Percentiles rank a stretch among this genome's conserved stretches.
Evolutionary conservation across 2,329 filamentous ascomycete species (phyloP).

Genomic region (Incumbomyces lentus): DNA sequence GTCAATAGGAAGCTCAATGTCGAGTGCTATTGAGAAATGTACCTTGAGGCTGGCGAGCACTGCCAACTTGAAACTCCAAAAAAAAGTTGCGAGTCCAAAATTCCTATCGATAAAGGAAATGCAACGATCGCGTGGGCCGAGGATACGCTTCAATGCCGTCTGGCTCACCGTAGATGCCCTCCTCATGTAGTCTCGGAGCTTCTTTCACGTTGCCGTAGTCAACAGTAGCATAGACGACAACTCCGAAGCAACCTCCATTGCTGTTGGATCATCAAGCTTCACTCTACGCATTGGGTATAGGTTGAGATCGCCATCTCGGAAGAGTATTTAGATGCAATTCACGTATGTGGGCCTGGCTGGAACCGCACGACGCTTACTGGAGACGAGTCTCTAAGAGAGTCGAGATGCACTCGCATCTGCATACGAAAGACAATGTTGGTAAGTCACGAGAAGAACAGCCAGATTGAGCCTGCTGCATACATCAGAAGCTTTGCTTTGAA

Average conservation of each 20-base stretch:
- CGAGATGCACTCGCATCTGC: constrained; percentile 89
- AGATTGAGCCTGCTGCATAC: too few relatives aligned
- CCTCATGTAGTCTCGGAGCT: too few relatives aligned
- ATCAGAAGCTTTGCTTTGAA: too few relatives aligned
- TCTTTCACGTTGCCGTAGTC: too few relatives aligned
- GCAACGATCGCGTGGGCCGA: background rate
- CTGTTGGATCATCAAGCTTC: too few relatives aligned
- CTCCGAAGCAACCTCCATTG: too few relatives aligned
- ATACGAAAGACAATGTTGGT: constrained; percentile 88
- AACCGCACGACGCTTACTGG: constrained; percentile 22
- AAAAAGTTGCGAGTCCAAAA: background rate
- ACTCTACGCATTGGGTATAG: too few relatives aligned
- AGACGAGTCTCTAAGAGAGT: constrained; percentile 18
- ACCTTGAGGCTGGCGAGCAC: background rate
- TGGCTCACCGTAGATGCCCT: background rate
- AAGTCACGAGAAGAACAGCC: constrained; percentile 53
- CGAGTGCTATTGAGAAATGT: too few relatives aligned
- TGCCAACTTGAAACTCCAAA: background rate
- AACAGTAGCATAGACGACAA: too few relatives aligned
- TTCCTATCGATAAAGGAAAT: background rate
- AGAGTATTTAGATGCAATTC: background rate
- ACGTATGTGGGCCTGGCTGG: constrained; percentile 22
- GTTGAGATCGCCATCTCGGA: background rate
- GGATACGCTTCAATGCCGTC: background rate
- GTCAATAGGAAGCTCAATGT: background rate